Conservation (phyloP, 352 stramenopile species). For the Pythium dissimile region DNA sequence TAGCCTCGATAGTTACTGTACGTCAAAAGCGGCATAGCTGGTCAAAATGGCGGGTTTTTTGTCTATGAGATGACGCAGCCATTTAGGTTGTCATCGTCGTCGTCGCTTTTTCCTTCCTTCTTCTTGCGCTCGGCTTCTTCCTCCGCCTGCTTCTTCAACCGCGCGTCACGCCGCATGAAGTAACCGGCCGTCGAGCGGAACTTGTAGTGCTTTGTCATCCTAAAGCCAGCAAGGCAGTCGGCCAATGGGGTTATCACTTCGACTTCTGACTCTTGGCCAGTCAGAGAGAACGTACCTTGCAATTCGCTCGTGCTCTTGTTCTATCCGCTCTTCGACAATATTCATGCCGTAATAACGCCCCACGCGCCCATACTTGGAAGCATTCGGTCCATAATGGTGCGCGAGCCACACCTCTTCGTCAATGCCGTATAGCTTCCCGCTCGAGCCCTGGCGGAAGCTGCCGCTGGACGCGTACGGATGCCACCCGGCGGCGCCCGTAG, state of each 20-base stretch:
- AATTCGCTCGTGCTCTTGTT: constrained; percentile 64
- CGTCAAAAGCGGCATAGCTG: no score
- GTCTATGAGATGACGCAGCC: constrained; percentile 32
- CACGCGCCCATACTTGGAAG: constrained; percentile 36
- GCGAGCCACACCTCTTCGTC: constrained; percentile 83
- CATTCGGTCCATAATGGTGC: constrained; percentile 72
- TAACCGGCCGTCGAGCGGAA: constrained; percentile 59
- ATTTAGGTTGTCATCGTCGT: constrained; percentile 22
- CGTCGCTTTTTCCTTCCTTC: constrained; percentile 18
- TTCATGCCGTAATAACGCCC: constrained; percentile 70
- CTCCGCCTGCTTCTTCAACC: constrained; percentile 48
- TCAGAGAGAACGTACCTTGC: constrained; percentile 25
- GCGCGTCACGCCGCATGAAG: constrained; percentile 66
- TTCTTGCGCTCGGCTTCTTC: constrained; percentile 35
- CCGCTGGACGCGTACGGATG: constrained; percentile 54
- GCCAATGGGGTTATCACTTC: no score
- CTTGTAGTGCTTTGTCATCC: constrained; percentile 72
- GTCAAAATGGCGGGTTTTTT: no score
- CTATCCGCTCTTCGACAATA: constrained; percentile 65
- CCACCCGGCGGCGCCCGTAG: constrained; percentile 35
- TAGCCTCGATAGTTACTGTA: background rate
- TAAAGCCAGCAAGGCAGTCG: constrained; percentile 10
- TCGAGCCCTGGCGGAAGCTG: constrained; percentile 18
- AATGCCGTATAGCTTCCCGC: constrained; percentile 54
- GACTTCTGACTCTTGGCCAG: background rate